Evolutionary conservation across 1,139 yeast genomes (phyloP).

Genomic region (Debaryomycetaceae sp.): DNA sequence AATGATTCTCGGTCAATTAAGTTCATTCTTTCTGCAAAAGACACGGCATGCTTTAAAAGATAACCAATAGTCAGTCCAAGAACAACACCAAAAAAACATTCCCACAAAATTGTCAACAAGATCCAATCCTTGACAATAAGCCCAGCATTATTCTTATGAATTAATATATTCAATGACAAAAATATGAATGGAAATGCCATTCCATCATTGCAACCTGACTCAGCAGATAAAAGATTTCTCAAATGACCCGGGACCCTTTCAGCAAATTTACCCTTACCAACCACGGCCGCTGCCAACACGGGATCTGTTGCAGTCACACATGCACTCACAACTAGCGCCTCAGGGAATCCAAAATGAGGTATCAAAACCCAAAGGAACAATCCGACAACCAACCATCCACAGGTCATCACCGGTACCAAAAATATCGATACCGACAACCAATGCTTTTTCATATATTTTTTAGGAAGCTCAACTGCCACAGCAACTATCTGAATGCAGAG

Average conservation of each 20-base stretch:
- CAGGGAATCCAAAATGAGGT: constrained; percentile 77
- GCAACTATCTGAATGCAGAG: constrained; percentile 94
- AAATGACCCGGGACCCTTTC: constrained; percentile 95
- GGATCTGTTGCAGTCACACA: constrained; percentile 99
- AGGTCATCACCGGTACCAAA: constrained; percentile 88
- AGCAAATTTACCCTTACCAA: constrained; percentile 97
- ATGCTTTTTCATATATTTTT: constrained; percentile 87
- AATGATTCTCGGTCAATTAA: constrained; percentile 92
- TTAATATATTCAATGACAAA: constrained; percentile 65
- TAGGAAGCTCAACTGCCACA: constrained; percentile 94
- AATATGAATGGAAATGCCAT: constrained; percentile 96
- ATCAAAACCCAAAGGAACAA: constrained; percentile 80
- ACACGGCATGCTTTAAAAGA: constrained; percentile 66
- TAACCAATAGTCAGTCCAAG: constrained; percentile 80
- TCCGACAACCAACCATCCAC: constrained; percentile 89
- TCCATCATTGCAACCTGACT: constrained; percentile 97
- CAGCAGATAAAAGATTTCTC: constrained; percentile 85
- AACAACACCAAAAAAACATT: constrained; percentile 80
- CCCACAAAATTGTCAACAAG: constrained; percentile 75
- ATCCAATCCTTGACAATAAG: constrained; percentile 85
- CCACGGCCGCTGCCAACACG: constrained; percentile 95
- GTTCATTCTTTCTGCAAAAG: constrained; percentile 70
- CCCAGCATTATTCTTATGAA: constrained; percentile 61
- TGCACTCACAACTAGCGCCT: constrained; percentile 79
- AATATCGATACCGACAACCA: constrained; percentile 81